These are phyloP conservation scores for Castanea mollissima DNA, from an alignment of 306 rosid species.

Conservation along the genomic window DNA sequence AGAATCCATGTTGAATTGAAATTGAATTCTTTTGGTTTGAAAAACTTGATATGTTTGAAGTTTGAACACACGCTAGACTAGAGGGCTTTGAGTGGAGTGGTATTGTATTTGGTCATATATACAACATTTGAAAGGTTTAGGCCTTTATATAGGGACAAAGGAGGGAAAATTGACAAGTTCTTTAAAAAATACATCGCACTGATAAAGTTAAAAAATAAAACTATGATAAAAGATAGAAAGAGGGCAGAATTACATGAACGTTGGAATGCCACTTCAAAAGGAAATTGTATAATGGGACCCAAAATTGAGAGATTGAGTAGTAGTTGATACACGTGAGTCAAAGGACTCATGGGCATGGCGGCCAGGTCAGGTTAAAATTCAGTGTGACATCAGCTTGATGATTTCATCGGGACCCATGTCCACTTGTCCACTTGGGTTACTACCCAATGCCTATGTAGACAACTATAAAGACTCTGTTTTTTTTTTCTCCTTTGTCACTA, in stretches of 20 bases:
- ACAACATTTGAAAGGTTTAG: background rate
- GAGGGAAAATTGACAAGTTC: background rate
- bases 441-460: too few species aligned
- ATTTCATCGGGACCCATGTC: background rate
- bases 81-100: background rate
- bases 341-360: slow-evolving; percentile 27
- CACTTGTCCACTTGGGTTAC: background rate
- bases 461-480: too few species aligned
- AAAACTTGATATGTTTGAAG: background rate
- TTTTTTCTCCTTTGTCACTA: background rate
- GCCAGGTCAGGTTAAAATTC: slow-evolving; percentile 25
- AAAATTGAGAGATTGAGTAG: background rate
- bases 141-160: slow-evolving; percentile 6
- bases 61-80: background rate
- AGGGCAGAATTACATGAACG: background rate
- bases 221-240: background rate
- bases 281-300: background rate
- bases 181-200: too few species aligned
- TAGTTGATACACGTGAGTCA: slow-evolving; percentile 32
- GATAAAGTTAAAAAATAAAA: too few species aligned
- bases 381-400: slow-evolving; percentile 8
- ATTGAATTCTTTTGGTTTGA: background rate
- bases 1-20: slow-evolving; percentile 5
- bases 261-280: background rate
- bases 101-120: background rate